Base-by-base conservation (phyloP, 2,329 filamentous ascomycete species). In the Cladorrhinum sp. region DNA sequence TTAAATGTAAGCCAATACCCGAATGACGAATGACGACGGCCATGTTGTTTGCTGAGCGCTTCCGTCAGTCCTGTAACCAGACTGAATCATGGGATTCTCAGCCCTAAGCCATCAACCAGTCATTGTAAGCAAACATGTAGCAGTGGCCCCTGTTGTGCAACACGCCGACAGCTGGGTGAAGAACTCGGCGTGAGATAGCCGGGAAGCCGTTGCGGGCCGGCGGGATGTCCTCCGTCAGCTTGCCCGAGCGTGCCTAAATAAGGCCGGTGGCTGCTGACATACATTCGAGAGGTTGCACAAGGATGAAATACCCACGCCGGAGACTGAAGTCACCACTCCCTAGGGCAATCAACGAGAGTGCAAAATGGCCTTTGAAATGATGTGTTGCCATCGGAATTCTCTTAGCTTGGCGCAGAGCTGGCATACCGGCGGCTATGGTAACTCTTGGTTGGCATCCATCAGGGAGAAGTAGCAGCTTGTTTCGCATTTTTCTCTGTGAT, bases 191-290 rank as follows among this genome's bases (percentile, higher is more conserved):
- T 22, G 51, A 27, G 27, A 25, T 29, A 27, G 27, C 56, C 52
- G 48, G 58, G 61, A 55, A 55, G 45, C 58, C 57, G 54, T 20
- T 10, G 45, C 60, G 63, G 61, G 58, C 59, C 61, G 61, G 55
- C 63, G 61, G 63, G 54, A 55, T 60, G 29, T 36, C n/a, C 61
- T 63, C 63, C 60, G 62, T 23, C 51, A 36, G 51, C 57, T 55
- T 36, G 32, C 24, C 51, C 60, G 57, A 60, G 38, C 29, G 23
- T 29, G 12, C 22, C 52, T 53, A 48, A 45, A 55, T 54, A 61
- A 53, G 62, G 59, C 62, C 62, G 59, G 60, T 52, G 50, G 53
- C 45, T 52, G 48, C 54, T 56, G 53, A 57, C 54, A 32, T 32
- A 18, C 24, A 12, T 36, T 4, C 55, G 16, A 41, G 16, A 41